Base-by-base conservation (phyloP, 169 alveolate genomes). In the Theileria orientalis region DNA sequence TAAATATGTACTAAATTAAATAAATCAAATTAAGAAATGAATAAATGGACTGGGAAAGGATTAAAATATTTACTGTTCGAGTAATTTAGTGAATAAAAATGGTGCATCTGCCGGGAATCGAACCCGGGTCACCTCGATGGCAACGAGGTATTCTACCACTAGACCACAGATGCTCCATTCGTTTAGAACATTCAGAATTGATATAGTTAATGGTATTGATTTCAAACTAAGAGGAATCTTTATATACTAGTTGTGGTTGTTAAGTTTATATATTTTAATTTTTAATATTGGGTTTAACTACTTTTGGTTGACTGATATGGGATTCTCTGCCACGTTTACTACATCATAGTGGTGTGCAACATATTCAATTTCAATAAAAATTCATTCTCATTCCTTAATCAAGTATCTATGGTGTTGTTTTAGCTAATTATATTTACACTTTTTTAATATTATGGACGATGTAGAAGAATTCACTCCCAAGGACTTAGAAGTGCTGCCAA, bases 51-150 rank as follows among this genome's bases (percentile, higher is more conserved):
- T 56, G 42, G 19, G 60, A 49, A 49, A 49, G 35, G 7, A 21
- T 49, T 9, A 37, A 37, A 37, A 37, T 37, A 37, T 7, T 7
- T 37, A 37, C 5, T 37, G 44, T 37, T 9, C 9, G 9, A 7
- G 9, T 5, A 56, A 56, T 56, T 29, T 62, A 35, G 5, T n/a
- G 27, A 62, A 32, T 27, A 71, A 79, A 74, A 73, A 52, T 66
- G 80, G 84, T 93, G 96, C 96, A 89, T 87, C 95, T 92, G 96
- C 98, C 98, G 98, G 98, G 98, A 95, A 94, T 95, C 98, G 98
- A 95, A 94, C 98, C 98, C 98, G 98, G 98, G 98, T 94, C 98
- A 92, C 97, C 92, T 91, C 98, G 98, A 94, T 95, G 98, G 98
- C 98, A 95, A 95, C 98, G 98, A 93, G 90, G 95, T 93, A 95